Conservation (phyloP, 768 basidiomycete genomes). For the Boletus rubroflammeus region DNA sequence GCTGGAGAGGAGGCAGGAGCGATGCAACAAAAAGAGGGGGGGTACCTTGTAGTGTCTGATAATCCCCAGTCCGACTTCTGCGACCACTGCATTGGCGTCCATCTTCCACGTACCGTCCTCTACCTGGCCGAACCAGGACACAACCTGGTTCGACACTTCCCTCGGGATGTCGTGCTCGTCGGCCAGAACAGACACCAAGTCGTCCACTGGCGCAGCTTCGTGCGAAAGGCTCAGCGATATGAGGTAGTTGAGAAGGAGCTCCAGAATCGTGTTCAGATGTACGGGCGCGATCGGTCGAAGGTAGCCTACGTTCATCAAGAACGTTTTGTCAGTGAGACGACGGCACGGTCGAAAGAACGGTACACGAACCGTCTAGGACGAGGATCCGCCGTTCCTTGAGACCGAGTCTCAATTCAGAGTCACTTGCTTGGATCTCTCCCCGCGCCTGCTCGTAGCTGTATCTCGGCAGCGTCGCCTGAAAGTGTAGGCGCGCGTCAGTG, state of each 20-base stretch:
- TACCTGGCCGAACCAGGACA: slow-evolving; percentile 79
- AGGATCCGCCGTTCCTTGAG: slow-evolving; percentile 71
- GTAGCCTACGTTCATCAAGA: slow-evolving; percentile 41
- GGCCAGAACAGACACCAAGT: slow-evolving; percentile 57
- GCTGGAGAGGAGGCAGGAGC: neutral
- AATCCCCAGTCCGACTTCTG: slow-evolving; percentile 74
- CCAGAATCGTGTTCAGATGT: slow-evolving; percentile 68
- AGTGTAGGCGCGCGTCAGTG: neutral
- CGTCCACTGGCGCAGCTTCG: slow-evolving; percentile 51
- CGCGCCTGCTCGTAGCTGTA: slow-evolving; percentile 55
- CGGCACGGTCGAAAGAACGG: neutral
- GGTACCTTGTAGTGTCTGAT: slow-evolving; percentile 58
- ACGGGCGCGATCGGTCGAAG: slow-evolving; percentile 69
- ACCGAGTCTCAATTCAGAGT: slow-evolving; percentile 63
- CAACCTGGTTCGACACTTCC: slow-evolving; percentile 60
- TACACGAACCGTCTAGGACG: slow-evolving; percentile 54
- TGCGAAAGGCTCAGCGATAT: slow-evolving; percentile 57
- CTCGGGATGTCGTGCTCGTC: slow-evolving; percentile 70
- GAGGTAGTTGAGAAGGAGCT: slow-evolving; percentile 69
- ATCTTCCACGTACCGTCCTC: slow-evolving; percentile 59
- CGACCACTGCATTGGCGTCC: slow-evolving; percentile 58
- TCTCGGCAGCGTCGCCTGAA: slow-evolving; percentile 40
- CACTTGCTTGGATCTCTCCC: slow-evolving; percentile 75
- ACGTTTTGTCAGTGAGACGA: neutral
- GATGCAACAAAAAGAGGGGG: neutral